Percentiles rank a stretch among this genome's conserved stretches.
Conservation (phyloP, 2,329 filamentous ascomycete genomes). For the Alternaria postmessia region DNA sequence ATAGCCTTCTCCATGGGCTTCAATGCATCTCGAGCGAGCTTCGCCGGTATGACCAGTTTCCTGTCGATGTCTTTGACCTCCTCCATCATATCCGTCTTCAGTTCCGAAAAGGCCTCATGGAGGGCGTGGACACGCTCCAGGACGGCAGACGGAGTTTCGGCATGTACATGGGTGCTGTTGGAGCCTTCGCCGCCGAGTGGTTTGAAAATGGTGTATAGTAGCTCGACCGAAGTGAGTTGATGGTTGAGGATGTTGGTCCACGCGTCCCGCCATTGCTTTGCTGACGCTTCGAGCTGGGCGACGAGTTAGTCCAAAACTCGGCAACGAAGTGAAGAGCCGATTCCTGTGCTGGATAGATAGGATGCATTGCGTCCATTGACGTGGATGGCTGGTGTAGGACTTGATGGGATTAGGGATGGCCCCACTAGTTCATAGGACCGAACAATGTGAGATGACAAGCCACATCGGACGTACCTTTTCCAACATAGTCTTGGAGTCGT, state of each 20-base stretch:
- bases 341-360: background rate
- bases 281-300: constrained; percentile 74
- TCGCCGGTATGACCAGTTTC: constrained; percentile 73
- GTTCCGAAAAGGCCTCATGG: constrained; percentile 72
- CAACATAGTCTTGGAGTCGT: constrained; percentile 78
- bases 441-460: constrained; percentile 7
- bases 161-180: constrained; percentile 56
- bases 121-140: constrained; percentile 71
- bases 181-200: constrained; percentile 74
- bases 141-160: constrained; percentile 68
- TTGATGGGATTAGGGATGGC: constrained; percentile 10
- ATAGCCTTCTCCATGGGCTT: constrained; percentile 81
- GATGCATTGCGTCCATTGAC: background rate
- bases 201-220: constrained; percentile 77
- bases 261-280: constrained; percentile 78
- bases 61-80: constrained; percentile 76
- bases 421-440: constrained; percentile 29
- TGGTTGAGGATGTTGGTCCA: constrained; percentile 77
- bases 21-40: constrained; percentile 72
- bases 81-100: constrained; percentile 74
- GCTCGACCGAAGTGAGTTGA: constrained; percentile 71
- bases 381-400: background rate
- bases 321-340: background rate
- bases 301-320: background rate
- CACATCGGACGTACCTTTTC: constrained; percentile 64